Evolutionary conservation across 768 basidiomycete species (phyloP).

Genomic region (Auriscalpium vulgare): DNA sequence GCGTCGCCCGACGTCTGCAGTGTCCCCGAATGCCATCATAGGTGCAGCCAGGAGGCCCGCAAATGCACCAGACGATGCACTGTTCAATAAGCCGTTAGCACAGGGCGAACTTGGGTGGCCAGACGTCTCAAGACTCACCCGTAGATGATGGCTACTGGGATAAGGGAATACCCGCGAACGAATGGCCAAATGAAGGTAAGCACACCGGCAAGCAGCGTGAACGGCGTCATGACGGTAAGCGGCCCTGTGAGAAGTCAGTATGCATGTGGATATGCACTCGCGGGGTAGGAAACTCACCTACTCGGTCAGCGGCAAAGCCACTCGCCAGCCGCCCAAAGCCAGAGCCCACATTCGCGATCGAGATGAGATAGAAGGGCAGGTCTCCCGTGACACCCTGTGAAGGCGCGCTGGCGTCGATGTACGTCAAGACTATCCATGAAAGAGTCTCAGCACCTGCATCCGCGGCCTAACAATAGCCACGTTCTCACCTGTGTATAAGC

Average conservation of each 20-base stretch:
- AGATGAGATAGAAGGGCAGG: constrained; percentile 56
- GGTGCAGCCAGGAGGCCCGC: constrained; percentile 50
- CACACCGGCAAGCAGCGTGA: constrained; percentile 45
- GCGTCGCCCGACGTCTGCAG: constrained; percentile 55
- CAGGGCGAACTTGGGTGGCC: neutral
- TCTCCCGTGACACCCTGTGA: constrained; percentile 37
- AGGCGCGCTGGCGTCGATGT: constrained; percentile 52
- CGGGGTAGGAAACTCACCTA: constrained; percentile 30
- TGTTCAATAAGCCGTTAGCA: constrained; percentile 17
- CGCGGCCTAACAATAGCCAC: no score
- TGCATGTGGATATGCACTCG: neutral
- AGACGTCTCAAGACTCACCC: constrained; percentile 37
- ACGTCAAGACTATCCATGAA: constrained; percentile 48
- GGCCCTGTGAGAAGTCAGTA: constrained; percentile 35
- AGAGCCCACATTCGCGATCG: constrained; percentile 62
- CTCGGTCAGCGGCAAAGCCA: constrained; percentile 45
- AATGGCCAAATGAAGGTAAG: constrained; percentile 71
- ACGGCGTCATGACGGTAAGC: constrained; percentile 63
- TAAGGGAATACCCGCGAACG: constrained; percentile 31
- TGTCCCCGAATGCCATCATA: constrained; percentile 51
- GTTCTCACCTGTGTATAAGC: constrained; percentile 43
- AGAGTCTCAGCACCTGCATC: no score
- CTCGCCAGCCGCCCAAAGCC: constrained; percentile 50
- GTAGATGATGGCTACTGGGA: constrained; percentile 51
- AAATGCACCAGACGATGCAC: constrained; percentile 56